Conservation (phyloP, 129 eudicot species). For the Flaveria ramosissima region DNA sequence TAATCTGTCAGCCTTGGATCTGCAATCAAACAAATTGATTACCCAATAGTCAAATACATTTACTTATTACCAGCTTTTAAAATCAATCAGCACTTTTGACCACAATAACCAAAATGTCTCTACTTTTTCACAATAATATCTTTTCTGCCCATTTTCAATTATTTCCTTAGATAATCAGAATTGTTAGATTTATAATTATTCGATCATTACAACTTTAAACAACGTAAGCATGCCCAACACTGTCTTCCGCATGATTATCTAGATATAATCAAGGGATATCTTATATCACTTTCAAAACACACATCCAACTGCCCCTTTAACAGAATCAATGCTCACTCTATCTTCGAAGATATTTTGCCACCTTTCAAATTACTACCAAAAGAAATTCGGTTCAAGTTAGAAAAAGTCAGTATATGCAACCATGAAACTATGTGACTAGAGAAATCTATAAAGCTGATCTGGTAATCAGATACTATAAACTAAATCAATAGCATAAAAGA, state of each 20-base stretch:
- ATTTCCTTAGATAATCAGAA: background rate
- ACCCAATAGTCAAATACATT: background rate
- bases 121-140: background rate
- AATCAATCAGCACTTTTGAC: background rate
- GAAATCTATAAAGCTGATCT: background rate
- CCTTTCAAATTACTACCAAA: background rate
- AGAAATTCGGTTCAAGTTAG: background rate
- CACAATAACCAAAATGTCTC: background rate
- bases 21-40: conserved; percentile 34
- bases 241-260: background rate
- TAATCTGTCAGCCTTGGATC: conserved; percentile 98
- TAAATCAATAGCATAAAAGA: conserved; percentile 6
- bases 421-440: background rate
- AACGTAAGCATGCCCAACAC: background rate
- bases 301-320: background rate
- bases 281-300: background rate
- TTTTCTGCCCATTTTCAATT: background rate
- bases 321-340: background rate
- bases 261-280: background rate
- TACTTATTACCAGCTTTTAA: conserved; percentile 10
- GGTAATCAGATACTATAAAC: background rate
- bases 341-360: background rate
- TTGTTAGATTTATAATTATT: background rate
- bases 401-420: background rate
- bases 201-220: background rate